These are phyloP conservation scores for Fusarium sterilihyphosum DNA, from an alignment of 2,329 filamentous ascomycete species.

Conservation along the genomic window DNA sequence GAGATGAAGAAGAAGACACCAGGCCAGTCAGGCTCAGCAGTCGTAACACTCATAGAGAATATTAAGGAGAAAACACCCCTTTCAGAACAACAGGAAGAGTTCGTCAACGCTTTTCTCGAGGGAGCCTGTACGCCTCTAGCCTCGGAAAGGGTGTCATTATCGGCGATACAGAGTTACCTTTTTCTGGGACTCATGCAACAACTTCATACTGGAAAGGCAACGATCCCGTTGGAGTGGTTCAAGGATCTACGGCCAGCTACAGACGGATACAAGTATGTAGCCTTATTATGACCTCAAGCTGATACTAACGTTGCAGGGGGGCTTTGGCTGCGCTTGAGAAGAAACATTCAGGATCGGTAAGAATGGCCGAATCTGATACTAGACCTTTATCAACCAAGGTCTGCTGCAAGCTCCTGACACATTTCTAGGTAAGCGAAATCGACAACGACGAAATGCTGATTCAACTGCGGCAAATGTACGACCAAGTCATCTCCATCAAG, in stretches of 20 bases:
- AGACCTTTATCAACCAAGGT: fast-evolving
- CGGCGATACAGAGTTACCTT: background rate
- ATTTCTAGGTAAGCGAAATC: background rate
- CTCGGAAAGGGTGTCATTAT: background rate
- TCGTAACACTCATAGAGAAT: background rate
- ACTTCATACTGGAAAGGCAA: background rate
- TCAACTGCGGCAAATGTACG: background rate
- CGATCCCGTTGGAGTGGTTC: background rate
- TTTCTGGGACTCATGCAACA: background rate
- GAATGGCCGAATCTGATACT: too few relatives aligned
- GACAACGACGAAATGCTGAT: background rate
- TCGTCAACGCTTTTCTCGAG: background rate
- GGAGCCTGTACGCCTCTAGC: background rate
- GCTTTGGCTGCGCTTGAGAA: background rate
- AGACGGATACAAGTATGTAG: background rate
- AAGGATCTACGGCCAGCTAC: background rate
- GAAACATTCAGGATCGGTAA: background rate
- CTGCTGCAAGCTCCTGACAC: fast-evolving
- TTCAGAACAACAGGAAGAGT: background rate
- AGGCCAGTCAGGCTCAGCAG: background rate
- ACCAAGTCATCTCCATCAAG: background rate
- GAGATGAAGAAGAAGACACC: background rate
- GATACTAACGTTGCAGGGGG: background rate
- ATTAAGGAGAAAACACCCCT: background rate
- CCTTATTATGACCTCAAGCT: too few relatives aligned